Conservation (phyloP, 805 yeast species). For the Zygotorulaspora danielsina region DNA sequence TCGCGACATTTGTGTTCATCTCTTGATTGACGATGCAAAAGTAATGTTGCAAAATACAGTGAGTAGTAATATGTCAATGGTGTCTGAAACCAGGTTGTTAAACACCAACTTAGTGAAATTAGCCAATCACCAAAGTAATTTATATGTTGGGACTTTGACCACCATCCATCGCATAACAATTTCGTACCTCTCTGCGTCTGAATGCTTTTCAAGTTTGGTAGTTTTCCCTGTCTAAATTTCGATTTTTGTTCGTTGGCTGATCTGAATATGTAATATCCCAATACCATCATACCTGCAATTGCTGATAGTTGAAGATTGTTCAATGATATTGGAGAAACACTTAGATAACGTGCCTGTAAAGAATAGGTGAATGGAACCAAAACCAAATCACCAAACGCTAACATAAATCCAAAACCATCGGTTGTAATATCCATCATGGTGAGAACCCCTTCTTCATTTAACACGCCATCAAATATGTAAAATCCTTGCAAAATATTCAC, state of each 20-base stretch:
- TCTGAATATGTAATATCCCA: constrained; percentile 81
- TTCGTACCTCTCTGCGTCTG: constrained; percentile 73
- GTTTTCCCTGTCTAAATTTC: constrained; percentile 72
- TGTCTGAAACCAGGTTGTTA: constrained; percentile 78
- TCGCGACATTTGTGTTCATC: constrained; percentile 87
- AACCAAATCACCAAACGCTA: constrained; percentile 88
- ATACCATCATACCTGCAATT: constrained; percentile 35
- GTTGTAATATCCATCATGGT: constrained; percentile 95
- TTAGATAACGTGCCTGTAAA: constrained; percentile 77
- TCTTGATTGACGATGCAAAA: constrained; percentile 83
- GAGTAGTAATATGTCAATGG: constrained; percentile 86
- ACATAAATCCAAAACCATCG: constrained; percentile 97
- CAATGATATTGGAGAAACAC: constrained; percentile 56
- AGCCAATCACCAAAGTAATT: constrained; percentile 96
- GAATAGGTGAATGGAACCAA: constrained; percentile 91
- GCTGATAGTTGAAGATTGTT: constrained; percentile 39
- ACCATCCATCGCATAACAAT: constrained; percentile 89
- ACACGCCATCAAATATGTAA: constrained; percentile 86
- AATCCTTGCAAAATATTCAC: constrained; percentile 68
- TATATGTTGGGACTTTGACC: constrained; percentile 89
- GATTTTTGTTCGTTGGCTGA: constrained; percentile 82
- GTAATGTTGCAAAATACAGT: constrained; percentile 71
- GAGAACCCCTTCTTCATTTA: constrained; percentile 83
- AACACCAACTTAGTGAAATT: constrained; percentile 86
- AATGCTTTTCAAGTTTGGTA: constrained; percentile 64